phyloP scores from a whole-genome alignment of 2,329 filamentous ascomycete genomes.

The Paecilomyces formosus region DNA sequence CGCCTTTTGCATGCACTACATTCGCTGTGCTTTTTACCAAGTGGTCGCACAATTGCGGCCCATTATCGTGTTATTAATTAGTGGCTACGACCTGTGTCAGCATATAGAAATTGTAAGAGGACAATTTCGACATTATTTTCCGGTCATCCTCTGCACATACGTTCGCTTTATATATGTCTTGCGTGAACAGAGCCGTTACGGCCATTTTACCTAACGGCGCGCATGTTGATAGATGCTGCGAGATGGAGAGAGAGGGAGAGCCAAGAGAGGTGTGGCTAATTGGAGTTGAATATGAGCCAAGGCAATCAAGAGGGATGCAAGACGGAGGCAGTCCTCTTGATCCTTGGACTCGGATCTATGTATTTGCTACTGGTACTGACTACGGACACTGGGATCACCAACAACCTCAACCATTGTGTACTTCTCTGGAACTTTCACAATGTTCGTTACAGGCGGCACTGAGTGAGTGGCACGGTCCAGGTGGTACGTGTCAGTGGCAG shows the following conservation, averaged over 20 bases:
- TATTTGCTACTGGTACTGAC: not conserved
- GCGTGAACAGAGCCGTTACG: not conserved
- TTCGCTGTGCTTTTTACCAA: conserved; percentile 31
- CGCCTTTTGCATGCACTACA: conserved; percentile 27
- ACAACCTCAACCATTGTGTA: not conserved
- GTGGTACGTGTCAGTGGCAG: not conserved
- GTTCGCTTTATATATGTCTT: not conserved
- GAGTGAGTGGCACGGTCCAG: not conserved
- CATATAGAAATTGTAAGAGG: conserved; percentile 12
- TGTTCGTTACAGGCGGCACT: not conserved
- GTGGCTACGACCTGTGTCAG: conserved; percentile 18
- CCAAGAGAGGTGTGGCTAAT: not conserved
- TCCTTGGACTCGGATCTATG: not conserved
- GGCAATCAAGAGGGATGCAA: not conserved
- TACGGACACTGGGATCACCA: not conserved
- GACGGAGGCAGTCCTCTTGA: conserved; percentile 1
- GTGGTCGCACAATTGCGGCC: not conserved
- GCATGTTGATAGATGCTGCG: not conserved
- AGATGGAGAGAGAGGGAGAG: not conserved
- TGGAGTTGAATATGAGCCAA: not conserved
- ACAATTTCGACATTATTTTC: not conserved
- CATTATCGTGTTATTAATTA: not conserved
- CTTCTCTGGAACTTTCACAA: not conserved
- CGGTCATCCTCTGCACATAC: conserved; percentile 3
- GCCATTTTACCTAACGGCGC: conserved; percentile 4